Conservation (phyloP, 129 eudicot genomes). For the Logfia minima region DNA sequence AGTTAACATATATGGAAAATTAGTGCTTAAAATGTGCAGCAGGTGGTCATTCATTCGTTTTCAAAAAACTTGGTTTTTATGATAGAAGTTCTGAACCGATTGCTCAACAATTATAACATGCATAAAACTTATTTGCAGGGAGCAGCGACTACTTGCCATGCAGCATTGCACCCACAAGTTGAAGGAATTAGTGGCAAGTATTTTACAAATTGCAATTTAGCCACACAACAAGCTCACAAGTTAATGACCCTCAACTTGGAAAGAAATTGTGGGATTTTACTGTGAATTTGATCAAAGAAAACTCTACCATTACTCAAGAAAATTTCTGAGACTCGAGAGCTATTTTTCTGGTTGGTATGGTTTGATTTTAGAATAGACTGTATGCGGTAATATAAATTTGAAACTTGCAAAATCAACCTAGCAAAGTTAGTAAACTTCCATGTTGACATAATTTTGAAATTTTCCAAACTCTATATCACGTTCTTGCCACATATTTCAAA, state of each 20-base stretch:
- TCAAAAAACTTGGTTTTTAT: neutral
- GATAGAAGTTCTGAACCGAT: neutral
- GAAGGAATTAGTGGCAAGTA: slow-evolving; percentile 57
- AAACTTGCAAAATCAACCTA: neutral
- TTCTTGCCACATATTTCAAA: neutral
- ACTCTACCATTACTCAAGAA: slow-evolving; percentile 10
- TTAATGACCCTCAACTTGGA: slow-evolving; percentile 51
- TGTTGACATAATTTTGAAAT: neutral
- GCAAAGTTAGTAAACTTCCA: neutral
- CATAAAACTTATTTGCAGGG: slow-evolving; percentile 43
- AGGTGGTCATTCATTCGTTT: slow-evolving; percentile 37
- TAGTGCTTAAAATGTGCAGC: slow-evolving; percentile 55
- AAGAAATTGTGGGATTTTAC: slow-evolving; percentile 62
- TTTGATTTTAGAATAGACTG: neutral
- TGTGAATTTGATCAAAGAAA: slow-evolving; percentile 29
- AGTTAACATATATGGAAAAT: slow-evolving; percentile 43
- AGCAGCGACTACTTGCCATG: slow-evolving; percentile 80
- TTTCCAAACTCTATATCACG: neutral
- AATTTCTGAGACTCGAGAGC: neutral
- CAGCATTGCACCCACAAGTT: slow-evolving; percentile 74
- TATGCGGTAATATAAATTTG: neutral
- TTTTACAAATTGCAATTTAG: slow-evolving; percentile 47
- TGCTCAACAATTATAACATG: neutral
- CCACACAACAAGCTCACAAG: slow-evolving; percentile 43
- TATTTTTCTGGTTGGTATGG: neutral